Evolutionary conservation across 805 yeast genomes (phyloP), one percentile per base, ranked within the genome.

Genomic region (Myxozyma monticola): DNA sequence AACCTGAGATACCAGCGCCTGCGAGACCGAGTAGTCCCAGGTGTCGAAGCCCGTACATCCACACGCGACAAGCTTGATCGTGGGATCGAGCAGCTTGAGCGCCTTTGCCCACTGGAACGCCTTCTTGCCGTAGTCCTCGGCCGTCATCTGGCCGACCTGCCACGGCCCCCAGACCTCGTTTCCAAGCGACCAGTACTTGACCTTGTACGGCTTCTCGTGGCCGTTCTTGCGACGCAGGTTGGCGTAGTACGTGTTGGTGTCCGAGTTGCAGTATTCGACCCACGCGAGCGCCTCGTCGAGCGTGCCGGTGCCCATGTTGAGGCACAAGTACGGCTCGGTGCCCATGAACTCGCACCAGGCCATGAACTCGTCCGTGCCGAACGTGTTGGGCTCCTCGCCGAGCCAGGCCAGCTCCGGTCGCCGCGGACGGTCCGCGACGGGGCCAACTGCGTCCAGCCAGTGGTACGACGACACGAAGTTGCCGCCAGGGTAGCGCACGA

Each of bases 401-500:
- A 59, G 51, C 71, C 71, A 68, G 15, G 71, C 71, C 40, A 67
- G 59, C 46, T 67, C 71, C 1, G 69, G 70, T 44, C 70, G 50
- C 38, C 63, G 48, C 9, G 69, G 70, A 36, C 71, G 59, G 9
- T 51, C 18, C 24, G 61, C 63, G 37, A 55, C 54, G 9, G 70
- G 70, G 2, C 71, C 71, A 22, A 67, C 64, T 2, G 66, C 71
- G 42, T 67, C 71, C 21, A 57, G 43, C 71, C 71, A 67, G 41
- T 67, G 71, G 41, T 68, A 68, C 8, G 68, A 61, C 2, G 67
- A 62, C 22, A 65, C 70, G 50, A 67, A 68, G 45, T 68, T 68
- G n/a, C 71, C 71, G n/a, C 71, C 71, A 29, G 71, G 71, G 64
- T 69, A 68, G 46, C 71, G 58, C n/a, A 67, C 63, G 8, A 65